Evolutionary conservation across 2,329 filamentous ascomycete species (phyloP), one percentile per base, ranked within the genome.

Genomic region (Diaporthe sp.): DNA sequence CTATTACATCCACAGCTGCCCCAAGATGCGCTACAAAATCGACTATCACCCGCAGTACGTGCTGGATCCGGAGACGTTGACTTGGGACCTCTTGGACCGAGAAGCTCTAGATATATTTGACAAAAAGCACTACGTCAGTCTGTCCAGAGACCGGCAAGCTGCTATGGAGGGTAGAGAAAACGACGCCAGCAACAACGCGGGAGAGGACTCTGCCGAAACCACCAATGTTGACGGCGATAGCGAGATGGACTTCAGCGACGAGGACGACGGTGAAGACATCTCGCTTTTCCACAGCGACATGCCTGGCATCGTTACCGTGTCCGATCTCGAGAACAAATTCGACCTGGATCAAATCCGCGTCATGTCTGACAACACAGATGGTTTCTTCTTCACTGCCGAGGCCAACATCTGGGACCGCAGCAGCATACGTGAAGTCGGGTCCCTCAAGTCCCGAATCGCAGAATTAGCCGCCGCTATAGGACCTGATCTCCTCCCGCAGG

Each of bases 1-100:
- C 8, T 96, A 92, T 83, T 97, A 96, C 80, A 96, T 97, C 75
- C 94, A 96, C 82, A 91, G 86, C 73, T 96, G 94, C 80, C 88
- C 90, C 72, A 97, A 97, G 86, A 96, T 97, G 94, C 88, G 89
- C 79, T 97, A 97, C 86, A 97, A 97, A 86, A 93, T 92, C 75
- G 93, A 95, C 80, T 97, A 94, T 82, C 87, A 88, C 15, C 94
- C 94, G 1, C 93, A 95, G 80, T 90, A 92, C 79, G 88, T 97
- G 15, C 87, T 96, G 15, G 93, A 96, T 78, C 93, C 93, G 0
- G 90, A 92, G 77, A 89, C 88, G 0, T 86, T 92, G 77, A 81
- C 84, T 12, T 95, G 93, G 93, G 86, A 92, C 77, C 85, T 86
- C 0, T 81, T 95, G 28, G 88, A 92, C 78, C 84, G 87, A 49